Evolutionary conservation across 2,329 filamentous ascomycete genomes (phyloP), one percentile per base, ranked within the genome.

Genomic region (Aureobasidium pullulans): DNA sequence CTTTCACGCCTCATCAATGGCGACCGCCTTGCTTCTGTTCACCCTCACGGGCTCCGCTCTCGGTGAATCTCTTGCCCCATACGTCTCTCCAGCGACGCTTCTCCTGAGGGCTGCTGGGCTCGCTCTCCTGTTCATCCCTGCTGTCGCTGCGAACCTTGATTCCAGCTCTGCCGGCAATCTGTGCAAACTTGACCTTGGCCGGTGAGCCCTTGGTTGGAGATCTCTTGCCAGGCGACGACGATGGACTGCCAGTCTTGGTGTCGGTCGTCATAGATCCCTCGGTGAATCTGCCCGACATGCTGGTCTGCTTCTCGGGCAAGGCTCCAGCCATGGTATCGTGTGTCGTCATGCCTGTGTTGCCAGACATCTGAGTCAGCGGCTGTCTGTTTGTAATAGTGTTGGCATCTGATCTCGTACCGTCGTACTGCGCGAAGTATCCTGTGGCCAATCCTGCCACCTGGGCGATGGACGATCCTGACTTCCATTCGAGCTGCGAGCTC

Each of bases 101-200:
- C 60, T 64, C 63, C 19, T 66, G 62, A 36, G 67, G 65, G 46
- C 64, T 62, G 37, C 42, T 57, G 29, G 49, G 48, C 58, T 62
- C 46, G 57, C 62, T 48, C 54, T 65, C 62, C 44, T 57, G 57
- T 28, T 61, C 60, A 19, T 63, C 58, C 23, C 59, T 62, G 53
- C 62, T 62, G 49, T 65, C 64, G n/a, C 62, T 62, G 36, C 64
- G 61, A 19, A 69, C 66, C 59, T 68, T 70, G 65, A 71, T 72
- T 34, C 73, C 74, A 59, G 77, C 74, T 62, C 74, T 77, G 68
- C 74, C 76, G 32, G 75, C 76, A 36, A 79, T 72, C 43, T 74
- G 71, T 66, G 77, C 76, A 49, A 78, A 74, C 67, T 74, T 76
- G 50, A 70, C 74, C 63, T 77, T 77, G 54, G 76, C 71, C 16